phyloP scores from a whole-genome alignment of 192 early-diverging fungal genomes.

The Coemansia sp. region DNA sequence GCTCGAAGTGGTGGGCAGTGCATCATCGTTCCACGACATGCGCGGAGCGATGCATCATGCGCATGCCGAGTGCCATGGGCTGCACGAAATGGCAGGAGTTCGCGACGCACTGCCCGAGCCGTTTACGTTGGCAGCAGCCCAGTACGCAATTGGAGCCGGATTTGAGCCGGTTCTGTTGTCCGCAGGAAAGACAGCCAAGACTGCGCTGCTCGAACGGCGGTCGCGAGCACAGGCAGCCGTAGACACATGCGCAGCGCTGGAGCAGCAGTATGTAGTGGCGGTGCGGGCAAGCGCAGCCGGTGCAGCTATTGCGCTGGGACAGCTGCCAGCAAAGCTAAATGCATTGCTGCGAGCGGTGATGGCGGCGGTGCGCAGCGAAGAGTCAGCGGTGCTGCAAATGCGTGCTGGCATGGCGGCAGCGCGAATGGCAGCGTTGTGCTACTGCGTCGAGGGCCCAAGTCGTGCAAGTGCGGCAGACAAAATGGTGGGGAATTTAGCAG shows the following conservation, averaged over 20 bases:
- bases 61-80: constrained; percentile 6
- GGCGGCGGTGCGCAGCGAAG: constrained; percentile 75
- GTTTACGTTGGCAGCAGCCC: constrained; percentile 63
- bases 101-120: background rate
- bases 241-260: constrained; percentile 64
- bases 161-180: constrained; percentile 32
- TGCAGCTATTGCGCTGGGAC: constrained; percentile 75
- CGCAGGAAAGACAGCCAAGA: background rate
- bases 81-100: constrained; percentile 25
- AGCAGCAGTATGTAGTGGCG: constrained; percentile 65
- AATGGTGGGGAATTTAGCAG: constrained; percentile 82
- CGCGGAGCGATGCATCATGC: constrained; percentile 2
- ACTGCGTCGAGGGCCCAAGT: constrained; percentile 3
- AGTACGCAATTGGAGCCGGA: constrained; percentile 40
- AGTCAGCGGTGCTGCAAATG: constrained; percentile 56
- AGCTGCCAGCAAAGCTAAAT: constrained; percentile 79
- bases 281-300: constrained; percentile 68
- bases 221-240: constrained; percentile 65
- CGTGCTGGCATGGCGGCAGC: constrained; percentile 59
- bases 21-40: background rate
- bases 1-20: constrained; percentile 48
- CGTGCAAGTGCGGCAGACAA: constrained; percentile 70
- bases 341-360: constrained; percentile 84
- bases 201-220: constrained; percentile 58
- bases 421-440: constrained; percentile 42